Conservation (phyloP, 2,329 filamentous ascomycete genomes). For the Mariannaea sp. region DNA sequence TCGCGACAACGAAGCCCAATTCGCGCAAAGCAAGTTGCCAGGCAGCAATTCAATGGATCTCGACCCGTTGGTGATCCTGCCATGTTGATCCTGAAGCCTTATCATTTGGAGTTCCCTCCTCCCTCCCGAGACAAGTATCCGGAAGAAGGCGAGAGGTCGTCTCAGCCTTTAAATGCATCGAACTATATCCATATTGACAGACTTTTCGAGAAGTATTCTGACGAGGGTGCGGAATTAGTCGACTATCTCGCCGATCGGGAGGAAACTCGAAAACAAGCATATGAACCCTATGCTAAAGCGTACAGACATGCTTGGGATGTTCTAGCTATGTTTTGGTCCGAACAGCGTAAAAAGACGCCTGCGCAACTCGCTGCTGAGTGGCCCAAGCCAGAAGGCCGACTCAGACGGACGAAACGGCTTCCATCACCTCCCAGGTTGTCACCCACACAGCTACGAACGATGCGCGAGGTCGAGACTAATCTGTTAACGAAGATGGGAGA, state of each 20-base stretch:
- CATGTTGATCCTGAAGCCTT: conserved; percentile 4
- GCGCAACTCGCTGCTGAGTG: background rate
- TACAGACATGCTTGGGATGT: background rate
- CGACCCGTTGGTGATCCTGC: conserved; percentile 10
- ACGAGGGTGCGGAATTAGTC: conserved; percentile 13
- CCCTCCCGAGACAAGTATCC: conserved; percentile 20
- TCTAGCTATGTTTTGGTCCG: background rate
- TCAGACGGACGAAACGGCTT: background rate
- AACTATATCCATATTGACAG: conserved; percentile 11
- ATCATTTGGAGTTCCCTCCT: conserved; percentile 15
- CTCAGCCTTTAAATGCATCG: conserved; percentile 3
- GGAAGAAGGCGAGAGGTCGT: background rate
- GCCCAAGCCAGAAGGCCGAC: background rate
- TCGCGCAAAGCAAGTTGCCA: background rate
- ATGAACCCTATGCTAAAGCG: background rate
- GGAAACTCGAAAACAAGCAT: conserved; percentile 1
- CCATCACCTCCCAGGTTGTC: conserved; percentile 7
- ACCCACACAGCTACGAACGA: background rate
- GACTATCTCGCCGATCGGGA: conserved; percentile 15
- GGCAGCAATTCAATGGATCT: conserved; percentile 8
- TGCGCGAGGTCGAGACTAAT: conserved; percentile 15
- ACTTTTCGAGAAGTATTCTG: conserved; percentile 15
- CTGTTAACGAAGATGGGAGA: conserved; percentile 19
- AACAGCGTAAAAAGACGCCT: background rate
- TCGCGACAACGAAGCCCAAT: background rate